Conservation (phyloP, 2,329 filamentous ascomycete genomes). For the Sporothrix globosa region DNA sequence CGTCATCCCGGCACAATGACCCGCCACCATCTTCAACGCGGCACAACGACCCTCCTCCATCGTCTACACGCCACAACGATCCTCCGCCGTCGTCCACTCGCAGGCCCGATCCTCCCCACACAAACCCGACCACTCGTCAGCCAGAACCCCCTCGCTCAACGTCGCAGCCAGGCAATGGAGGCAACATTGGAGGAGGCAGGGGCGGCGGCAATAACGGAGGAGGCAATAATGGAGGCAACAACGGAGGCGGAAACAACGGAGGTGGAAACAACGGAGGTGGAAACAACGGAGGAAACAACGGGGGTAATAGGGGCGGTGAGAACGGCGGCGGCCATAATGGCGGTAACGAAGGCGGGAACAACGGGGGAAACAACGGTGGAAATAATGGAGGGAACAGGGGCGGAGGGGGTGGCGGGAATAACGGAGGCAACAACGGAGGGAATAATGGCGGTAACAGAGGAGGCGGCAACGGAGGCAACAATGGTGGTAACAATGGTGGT, state of each 20-base stretch:
- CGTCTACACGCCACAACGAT: not conserved
- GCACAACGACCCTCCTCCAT: not conserved
- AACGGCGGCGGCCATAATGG: not conserved
- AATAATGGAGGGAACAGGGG: too few species aligned
- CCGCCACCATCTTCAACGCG: not conserved
- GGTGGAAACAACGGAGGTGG: not conserved
- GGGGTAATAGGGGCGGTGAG: not conserved
- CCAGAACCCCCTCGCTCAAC: not conserved
- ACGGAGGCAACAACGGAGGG: not conserved
- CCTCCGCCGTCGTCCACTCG: not conserved
- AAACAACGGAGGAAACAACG: not conserved
- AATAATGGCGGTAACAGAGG: not conserved
- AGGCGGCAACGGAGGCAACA: not conserved
- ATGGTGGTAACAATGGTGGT: not conserved
- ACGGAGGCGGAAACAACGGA: not conserved
- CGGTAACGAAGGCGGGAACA: not conserved
- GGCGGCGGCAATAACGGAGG: not conserved
- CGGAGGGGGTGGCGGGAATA: too few species aligned
- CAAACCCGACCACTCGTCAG: not conserved
- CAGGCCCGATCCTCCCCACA: not conserved
- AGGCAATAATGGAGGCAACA: not conserved
- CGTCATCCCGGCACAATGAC: not conserved
- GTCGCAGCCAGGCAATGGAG: not conserved
- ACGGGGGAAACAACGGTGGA: too few species aligned
- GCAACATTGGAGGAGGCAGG: not conserved